These are phyloP conservation scores for Tothia fuscella DNA, from an alignment of 2,329 filamentous ascomycete genomes.

Conservation along the genomic window DNA sequence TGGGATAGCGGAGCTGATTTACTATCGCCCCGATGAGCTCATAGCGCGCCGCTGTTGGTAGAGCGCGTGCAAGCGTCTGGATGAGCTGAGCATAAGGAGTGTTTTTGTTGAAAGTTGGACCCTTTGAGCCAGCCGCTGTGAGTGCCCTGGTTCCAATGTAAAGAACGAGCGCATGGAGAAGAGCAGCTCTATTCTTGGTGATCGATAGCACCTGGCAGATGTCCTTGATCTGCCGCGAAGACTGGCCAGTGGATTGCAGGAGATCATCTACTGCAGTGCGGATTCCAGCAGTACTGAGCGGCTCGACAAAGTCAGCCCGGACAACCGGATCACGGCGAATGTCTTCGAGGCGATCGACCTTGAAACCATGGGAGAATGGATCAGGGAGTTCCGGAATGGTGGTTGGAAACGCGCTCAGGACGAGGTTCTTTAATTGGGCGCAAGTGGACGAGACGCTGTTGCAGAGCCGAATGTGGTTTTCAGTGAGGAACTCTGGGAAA, in stretches of 20 bases:
- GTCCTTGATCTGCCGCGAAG: conserved; percentile 4
- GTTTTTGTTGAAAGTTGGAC: conserved; percentile 51
- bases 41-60: conserved; percentile 69
- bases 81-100: conserved; percentile 61
- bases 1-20: conserved; percentile 86
- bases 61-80: conserved; percentile 62
- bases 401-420: conserved; percentile 68
- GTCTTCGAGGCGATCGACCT: conserved; percentile 66
- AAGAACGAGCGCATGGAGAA: conserved; percentile 74
- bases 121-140: conserved; percentile 44
- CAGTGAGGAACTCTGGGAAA: conserved; percentile 83
- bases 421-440: conserved; percentile 76
- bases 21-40: conserved; percentile 73
- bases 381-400: conserved; percentile 60
- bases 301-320: conserved; percentile 47
- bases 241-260: conserved; percentile 38
- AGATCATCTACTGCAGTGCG: conserved; percentile 41
- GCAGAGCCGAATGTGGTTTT: conserved; percentile 73
- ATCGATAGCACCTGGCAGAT: not conserved
- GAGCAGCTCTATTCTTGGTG: conserved; percentile 45
- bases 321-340: conserved; percentile 55
- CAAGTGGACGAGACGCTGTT: conserved; percentile 72
- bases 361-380: conserved; percentile 59
- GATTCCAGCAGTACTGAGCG: conserved; percentile 39
- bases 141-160: conserved; percentile 69